Evolutionary conservation across 768 basidiomycete species (phyloP).

Genomic region (Leucocoprinus leucothites): DNA sequence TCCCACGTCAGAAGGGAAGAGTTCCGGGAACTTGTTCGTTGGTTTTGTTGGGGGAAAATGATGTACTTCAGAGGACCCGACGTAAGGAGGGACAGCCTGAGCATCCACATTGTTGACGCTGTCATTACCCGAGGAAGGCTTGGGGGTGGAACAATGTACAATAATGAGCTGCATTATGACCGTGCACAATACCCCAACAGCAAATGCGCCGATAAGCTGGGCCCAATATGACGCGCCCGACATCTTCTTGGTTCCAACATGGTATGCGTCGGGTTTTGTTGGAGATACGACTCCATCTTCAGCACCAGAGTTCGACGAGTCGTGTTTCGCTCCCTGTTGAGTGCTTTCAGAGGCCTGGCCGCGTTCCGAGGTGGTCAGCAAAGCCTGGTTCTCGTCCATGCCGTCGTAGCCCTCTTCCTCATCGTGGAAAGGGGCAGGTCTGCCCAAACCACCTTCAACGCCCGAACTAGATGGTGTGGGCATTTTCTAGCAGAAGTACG

Average conservation of each 20-base stretch:
- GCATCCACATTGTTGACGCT: not conserved
- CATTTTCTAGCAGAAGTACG: not conserved
- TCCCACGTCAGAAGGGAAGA: constrained; percentile 78
- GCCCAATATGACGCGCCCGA: constrained; percentile 2
- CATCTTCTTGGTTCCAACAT: constrained; percentile 4
- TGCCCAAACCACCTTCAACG: constrained; percentile 1
- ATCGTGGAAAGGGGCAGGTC: not conserved
- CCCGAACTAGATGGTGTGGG: not conserved
- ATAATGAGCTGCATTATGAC: constrained; percentile 4
- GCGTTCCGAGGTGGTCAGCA: not conserved
- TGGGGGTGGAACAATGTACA: not conserved
- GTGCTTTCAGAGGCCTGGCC: not conserved
- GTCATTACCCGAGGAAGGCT: not conserved
- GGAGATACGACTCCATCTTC: not conserved
- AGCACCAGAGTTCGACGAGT: not conserved
- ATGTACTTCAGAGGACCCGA: constrained; percentile 69
- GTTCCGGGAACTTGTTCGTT: constrained; percentile 66
- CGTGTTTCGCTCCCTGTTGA: not conserved
- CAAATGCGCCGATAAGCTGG: constrained; percentile 9
- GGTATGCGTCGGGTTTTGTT: not conserved
- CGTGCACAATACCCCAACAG: constrained; percentile 9
- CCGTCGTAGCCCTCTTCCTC: constrained; percentile 7
- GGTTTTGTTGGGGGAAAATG: constrained; percentile 71
- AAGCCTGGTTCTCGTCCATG: constrained; percentile 7
- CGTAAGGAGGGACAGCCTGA: constrained; percentile 56